Evolutionary conservation across 192 early-diverging fungal species (phyloP), one percentile per base, ranked within the genome.

Genomic region (Coemansia sp.): DNA sequence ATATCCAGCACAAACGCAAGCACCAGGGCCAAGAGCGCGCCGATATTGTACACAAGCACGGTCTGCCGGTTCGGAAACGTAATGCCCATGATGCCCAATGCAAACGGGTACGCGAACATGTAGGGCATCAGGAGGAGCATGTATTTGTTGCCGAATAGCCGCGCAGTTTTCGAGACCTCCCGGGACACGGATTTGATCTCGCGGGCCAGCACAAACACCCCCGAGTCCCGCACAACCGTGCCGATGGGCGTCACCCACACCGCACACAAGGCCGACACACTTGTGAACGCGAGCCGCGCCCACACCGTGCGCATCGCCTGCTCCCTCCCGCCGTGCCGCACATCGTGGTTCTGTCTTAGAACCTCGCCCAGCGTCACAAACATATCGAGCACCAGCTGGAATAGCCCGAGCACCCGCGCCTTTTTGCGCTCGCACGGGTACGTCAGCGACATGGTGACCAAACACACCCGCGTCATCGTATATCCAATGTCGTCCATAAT

Each of bases 31-130:
- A 29, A 23, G 25, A 67, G 16, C 1, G 65, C 53, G 1, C 65
- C 65, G 4, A 47, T 21, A 8, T 67, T 60, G 16, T 54, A 60
- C n/a, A 67, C 14, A 14, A 60, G n/a, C 19, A 60, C 58, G 7
- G 58, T 48, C 12, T 35, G 50, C 19, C 30, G 14, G 43, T 60
- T 35, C 0, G 58, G 58, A 6, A 66, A 53, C 11, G 35, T 6
- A 16, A 59, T 44, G 1, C 51, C 57, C 54, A 66, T 25, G 23
- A 50, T 54, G 23, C 64, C 58, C 1, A 60, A 12, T 3, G 42
- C 27, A 22, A 67, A 67, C n/a, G 69, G 54, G 11, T 46, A 47
- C 11, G 63, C 47, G 27, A 72, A 72, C 63, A 72, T 62, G 43
- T 50, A 65, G 6, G 69, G 58, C 40, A 62, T 45, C 12, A 65